Evolutionary conservation across 352 stramenopile genomes (phyloP), one percentile per base, ranked within the genome.

Genomic region (Phytophthora tentaculata): DNA sequence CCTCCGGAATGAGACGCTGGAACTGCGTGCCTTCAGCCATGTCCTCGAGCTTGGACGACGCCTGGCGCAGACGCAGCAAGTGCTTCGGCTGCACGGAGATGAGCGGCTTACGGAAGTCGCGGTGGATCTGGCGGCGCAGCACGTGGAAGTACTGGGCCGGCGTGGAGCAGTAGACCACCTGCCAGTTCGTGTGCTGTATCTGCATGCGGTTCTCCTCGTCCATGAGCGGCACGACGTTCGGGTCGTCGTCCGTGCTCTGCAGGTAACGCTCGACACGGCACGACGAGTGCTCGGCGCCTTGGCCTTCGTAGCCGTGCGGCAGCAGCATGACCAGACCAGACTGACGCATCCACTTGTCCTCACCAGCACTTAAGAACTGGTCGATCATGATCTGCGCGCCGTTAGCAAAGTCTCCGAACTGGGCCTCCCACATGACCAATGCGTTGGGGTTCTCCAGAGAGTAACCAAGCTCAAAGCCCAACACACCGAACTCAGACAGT

Each of bases 381-480:
- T 99, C 97, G 57, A 99, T 97, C 76, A 99, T 98, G 58, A 98
- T 94, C 81, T 99, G 97, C 23, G 96, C 96, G 52, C 96, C 94
- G 76, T 99, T 99, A 20, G 88, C 86, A 72, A 99, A 99, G 76
- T 99, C 97, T 49, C 97, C 96, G 70, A 99, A 99, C 72, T 99
- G 97, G 28, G 96, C 96, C 79, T 99, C 96, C 82, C 82, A 90
- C 48, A 98, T 83, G 55, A 98, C 79, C 22, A 99, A 77, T 17
- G 91, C 88, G 71, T 99, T 98, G 19, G 96, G 96, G 74, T 98
- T 98, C 74, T 99, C 97, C 17, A 99, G 75, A 52, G 83, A 97
- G 73, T 95, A 95, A 48, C 96, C 97, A 32, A 97, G 79, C 81
- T 99, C 97, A 78, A 99, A 99, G 32, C 96, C 81, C 43, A 99